Percentiles rank a stretch among this genome's conserved stretches.
These are phyloP conservation scores for Aspergillus awamori DNA, from an alignment of 2,329 filamentous ascomycete genomes.

Conservation along the genomic window DNA sequence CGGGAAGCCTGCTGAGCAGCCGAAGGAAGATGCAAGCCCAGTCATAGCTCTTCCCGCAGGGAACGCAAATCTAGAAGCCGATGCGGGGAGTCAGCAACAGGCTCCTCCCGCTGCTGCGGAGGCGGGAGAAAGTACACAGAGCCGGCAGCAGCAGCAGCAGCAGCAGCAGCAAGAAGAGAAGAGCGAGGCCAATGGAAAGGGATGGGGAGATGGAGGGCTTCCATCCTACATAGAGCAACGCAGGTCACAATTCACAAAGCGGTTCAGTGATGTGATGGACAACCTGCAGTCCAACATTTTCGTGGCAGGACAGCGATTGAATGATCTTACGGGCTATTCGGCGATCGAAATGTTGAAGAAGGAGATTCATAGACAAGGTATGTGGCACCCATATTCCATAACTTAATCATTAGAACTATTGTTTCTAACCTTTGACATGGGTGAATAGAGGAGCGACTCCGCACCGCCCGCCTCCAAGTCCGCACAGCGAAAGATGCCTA, in stretches of 20 bases:
- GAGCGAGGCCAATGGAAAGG: conserved; percentile 2
- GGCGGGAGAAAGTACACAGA: conserved; percentile 18
- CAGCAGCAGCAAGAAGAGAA: conserved; percentile 13
- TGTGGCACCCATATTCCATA: conserved; percentile 10
- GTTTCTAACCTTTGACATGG: conserved; percentile 6
- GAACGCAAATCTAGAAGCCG: conserved; percentile 19
- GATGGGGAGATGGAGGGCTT: conserved; percentile 26
- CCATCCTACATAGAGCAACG: conserved; percentile 47
- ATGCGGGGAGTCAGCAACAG: conserved; percentile 25
- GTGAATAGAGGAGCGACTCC: conserved; percentile 55
- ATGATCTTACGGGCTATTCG: conserved; percentile 91
- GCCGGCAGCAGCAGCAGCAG: conserved; percentile 7
- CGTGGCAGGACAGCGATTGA: conserved; percentile 82
- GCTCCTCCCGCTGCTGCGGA: conserved; percentile 19
- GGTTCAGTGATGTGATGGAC: conserved; percentile 79
- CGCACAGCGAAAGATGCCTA: conserved; percentile 73
- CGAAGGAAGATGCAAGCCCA: conserved; percentile 24
- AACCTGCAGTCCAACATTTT: conserved; percentile 82
- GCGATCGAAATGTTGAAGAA: conserved; percentile 83
- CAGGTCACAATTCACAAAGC: conserved; percentile 61
- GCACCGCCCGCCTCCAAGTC: conserved; percentile 63
- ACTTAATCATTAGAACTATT: neutral
- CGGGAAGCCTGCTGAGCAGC: conserved; percentile 15
- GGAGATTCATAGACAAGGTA: conserved; percentile 71
- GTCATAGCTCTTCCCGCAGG: conserved; percentile 24